These are phyloP conservation scores for Podila clonocystis DNA, from an alignment of 192 early-diverging fungal species.

Conservation along the genomic window DNA sequence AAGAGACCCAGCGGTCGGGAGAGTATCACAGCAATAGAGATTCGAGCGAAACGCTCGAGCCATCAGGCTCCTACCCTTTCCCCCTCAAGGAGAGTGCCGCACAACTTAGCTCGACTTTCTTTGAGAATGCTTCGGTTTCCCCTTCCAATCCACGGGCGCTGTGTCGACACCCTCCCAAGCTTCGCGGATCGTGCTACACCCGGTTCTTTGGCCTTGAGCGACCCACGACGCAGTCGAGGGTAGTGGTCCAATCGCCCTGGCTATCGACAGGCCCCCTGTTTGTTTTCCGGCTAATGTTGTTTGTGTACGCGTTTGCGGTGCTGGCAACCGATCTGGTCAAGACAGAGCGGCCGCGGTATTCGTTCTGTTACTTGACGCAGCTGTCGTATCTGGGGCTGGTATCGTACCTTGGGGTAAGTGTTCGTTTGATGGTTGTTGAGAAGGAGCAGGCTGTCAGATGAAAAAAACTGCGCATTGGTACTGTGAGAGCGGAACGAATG, in stretches of 20 bases:
- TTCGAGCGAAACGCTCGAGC: no score
- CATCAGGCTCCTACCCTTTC: no score
- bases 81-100: no score
- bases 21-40: no score
- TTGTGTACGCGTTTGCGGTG: constrained; percentile 20
- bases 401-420: constrained; percentile 47
- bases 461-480: no score
- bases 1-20: no score
- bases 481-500: no score
- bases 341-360: constrained; percentile 24
- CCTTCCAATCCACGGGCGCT: no score
- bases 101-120: no score
- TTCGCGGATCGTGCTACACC: constrained; percentile 20
- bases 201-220: constrained; percentile 29
- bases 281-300: constrained; percentile 5
- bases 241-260: constrained; percentile 33
- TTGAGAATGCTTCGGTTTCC: no score
- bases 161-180: constrained; percentile 13
- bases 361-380: constrained; percentile 48
- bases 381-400: constrained; percentile 40
- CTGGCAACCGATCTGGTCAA: constrained; percentile 19
- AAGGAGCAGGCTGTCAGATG: no score
- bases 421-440: not conserved
- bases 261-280: constrained; percentile 14
- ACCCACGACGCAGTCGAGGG: constrained; percentile 8